Evolutionary conservation across 116 monocot species (phyloP), one percentile per base, ranked within the genome.

Genomic region (Phalaenopsis hybrid): DNA sequence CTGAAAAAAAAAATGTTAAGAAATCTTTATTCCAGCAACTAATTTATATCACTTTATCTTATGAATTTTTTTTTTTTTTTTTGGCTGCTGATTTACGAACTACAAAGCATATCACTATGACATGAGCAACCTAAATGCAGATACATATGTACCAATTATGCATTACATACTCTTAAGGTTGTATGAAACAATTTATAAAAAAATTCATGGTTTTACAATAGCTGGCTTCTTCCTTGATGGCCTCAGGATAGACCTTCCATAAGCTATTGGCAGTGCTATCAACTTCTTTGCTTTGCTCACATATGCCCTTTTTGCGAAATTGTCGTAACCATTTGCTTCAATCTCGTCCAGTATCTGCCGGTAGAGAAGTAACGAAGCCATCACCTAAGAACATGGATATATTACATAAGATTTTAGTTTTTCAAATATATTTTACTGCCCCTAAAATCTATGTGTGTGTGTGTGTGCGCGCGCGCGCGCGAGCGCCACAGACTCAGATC

Each of bases 251-350:
- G 90, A 82, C 28, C 79, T 82, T 52, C 80, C 82, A 81, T 86
- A 90, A 0, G 90, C 88, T 18, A 82, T 51, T 5, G 88, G 90
- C 18, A 90, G 76, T 1, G 90, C 67, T 79, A 88, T 48, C 5
- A 90, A 18, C 83, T 90, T 90, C 90, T 88, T 90, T 5, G 82
- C 82, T 80, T 90, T 90, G 75, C 86, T 75, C 12, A 90, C 90
- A 68, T 84, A 90, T n/a, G 90, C 90, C 77, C 90, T 88, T 80
- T 88, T 90, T 43, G 90, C 86, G 84, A 90, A 90, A 63, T 88
- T 88, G 46, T 90, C 61, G 74, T 90, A 90, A 41, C 85, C 90
- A 76, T 90, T 90, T 50, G 86, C 90, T 81, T 90, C 88, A 45
- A 90, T 90, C 81, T 90, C 90, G 48, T 90, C 90, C 21, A 90